Percentiles rank a stretch among this genome's conserved stretches.
phyloP scores from a whole-genome alignment of 148 eudicot genomes.

The Chenopodium quinoa region DNA sequence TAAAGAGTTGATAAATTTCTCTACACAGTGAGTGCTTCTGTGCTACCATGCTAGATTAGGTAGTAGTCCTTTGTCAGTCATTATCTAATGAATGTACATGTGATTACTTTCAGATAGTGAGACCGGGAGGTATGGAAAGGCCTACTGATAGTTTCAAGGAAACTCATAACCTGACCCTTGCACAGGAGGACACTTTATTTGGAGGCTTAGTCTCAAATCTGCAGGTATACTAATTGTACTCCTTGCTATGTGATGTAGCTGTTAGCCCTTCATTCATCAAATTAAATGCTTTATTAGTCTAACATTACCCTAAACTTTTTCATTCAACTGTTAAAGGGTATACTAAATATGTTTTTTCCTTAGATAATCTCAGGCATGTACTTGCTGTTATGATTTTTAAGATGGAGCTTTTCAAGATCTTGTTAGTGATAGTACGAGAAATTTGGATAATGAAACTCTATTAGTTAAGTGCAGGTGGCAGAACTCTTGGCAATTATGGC shows the following conservation, averaged over 20 bases:
- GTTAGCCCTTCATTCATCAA: background rate
- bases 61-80: background rate
- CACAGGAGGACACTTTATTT: slow-evolving; percentile 74
- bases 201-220: slow-evolving; percentile 93
- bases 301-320: background rate
- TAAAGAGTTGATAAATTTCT: slow-evolving; percentile 36
- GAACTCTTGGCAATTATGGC: slow-evolving; percentile 89
- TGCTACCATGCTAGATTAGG: background rate
- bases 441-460: slow-evolving; percentile 13
- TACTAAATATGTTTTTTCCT: background rate
- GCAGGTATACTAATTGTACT: slow-evolving; percentile 50
- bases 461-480: slow-evolving; percentile 62
- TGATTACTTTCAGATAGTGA: slow-evolving; percentile 62
- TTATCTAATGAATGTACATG: background rate
- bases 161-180: slow-evolving; percentile 77
- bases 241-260: background rate
- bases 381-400: background rate
- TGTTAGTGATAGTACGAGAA: background rate
- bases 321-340: too few relatives aligned
- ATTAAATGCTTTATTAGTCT: background rate
- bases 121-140: slow-evolving; percentile 98
- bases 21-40: slow-evolving; percentile 63
- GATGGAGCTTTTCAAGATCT: background rate
- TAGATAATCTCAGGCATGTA: background rate
- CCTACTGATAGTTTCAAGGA: slow-evolving; percentile 87